Evolutionary conservation across 192 early-diverging fungal genomes (phyloP), one percentile per base, ranked within the genome.

Genomic region (Rhizoclosmatium globosum): DNA sequence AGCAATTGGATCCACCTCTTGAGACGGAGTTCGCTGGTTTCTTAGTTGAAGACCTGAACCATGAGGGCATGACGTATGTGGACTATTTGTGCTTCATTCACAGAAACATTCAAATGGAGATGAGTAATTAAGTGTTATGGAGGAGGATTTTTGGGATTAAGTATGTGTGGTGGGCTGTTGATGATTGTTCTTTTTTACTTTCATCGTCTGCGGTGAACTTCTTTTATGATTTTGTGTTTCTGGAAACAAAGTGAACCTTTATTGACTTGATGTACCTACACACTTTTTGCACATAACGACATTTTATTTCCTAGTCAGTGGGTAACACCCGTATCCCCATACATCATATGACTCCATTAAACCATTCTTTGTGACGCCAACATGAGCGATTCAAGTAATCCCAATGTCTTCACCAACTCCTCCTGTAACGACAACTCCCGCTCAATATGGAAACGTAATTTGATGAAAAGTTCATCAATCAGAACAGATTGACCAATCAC

Each of bases 41-140:
- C 71, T 81, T 99, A 74, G 82, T 92, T 15, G 98, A 99, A 84
- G 98, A 99, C 85, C 92, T 94, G 79, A 95, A 94, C 77, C 90
- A 92, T 60, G 95, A 94, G 60, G 89, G 90, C 66, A 92, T 95
- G 93, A 92, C 90, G 11, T 99, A 99, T 82, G 95, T 98, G 4
- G 97, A 99, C 77, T 98, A 92, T 74, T 82, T 99, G 39, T 94
- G 94, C 61, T 82, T 89, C 38, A 91, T 98, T 70, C 98, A 99
- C 83, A 88, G 93, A 39, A 62, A 62, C 38, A 62, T 62, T 62
- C 60, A 62, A 21, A 62, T 62, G 60, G 60, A 62, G 60, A 62
- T 62, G 60, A 19, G 11, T 7, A 62, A 62, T 23, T 62, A 21
- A 62, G 60, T 62, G 7, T 62, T 62, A 31, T 9, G 60, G 53